Conservation (phyloP, 208 protist species). For the Zelonia costaricensis region DNA sequence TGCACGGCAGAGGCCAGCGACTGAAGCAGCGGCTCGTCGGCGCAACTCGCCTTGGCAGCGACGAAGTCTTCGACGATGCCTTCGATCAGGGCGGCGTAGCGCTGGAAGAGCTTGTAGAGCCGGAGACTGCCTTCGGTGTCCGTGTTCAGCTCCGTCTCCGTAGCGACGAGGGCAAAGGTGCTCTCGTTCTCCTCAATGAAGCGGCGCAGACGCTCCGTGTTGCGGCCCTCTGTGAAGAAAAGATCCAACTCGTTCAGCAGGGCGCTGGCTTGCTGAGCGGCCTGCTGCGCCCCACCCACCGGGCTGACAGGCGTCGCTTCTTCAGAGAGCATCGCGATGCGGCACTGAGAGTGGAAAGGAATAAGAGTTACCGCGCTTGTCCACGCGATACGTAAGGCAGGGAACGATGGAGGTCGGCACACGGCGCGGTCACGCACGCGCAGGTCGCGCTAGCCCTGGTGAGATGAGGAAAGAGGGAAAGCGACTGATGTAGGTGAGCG, state of each 20-base stretch:
- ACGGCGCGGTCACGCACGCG: no score
- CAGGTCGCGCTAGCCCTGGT: no score
- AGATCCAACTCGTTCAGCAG: constrained; percentile 57
- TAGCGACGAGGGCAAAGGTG: constrained; percentile 27
- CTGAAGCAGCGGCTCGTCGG: constrained; percentile 15
- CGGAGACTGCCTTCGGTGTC: constrained; percentile 53
- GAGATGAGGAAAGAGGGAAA: no score
- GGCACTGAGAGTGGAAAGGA: no score
- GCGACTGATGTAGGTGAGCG: no score
- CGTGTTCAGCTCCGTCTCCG: constrained; percentile 17
- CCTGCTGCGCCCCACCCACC: background rate
- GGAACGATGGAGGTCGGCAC: no score
- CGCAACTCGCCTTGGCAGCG: constrained; percentile 13
- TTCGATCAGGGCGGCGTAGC: constrained; percentile 59
- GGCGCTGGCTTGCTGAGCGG: background rate
- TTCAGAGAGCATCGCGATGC: no score
- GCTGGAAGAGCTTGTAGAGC: constrained; percentile 56
- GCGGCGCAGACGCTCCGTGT: constrained; percentile 60
- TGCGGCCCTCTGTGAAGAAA: constrained; percentile 64
- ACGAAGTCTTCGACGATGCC: constrained; percentile 55
- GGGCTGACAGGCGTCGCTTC: no score
- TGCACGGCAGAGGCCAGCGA: constrained; percentile 50
- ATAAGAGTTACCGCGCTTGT: no score
- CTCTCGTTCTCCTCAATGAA: constrained; percentile 61
- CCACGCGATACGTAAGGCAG: no score